These are phyloP conservation scores for Apiospora phragmitis DNA, from an alignment of 2,329 filamentous ascomycete species.

Conservation along the genomic window DNA sequence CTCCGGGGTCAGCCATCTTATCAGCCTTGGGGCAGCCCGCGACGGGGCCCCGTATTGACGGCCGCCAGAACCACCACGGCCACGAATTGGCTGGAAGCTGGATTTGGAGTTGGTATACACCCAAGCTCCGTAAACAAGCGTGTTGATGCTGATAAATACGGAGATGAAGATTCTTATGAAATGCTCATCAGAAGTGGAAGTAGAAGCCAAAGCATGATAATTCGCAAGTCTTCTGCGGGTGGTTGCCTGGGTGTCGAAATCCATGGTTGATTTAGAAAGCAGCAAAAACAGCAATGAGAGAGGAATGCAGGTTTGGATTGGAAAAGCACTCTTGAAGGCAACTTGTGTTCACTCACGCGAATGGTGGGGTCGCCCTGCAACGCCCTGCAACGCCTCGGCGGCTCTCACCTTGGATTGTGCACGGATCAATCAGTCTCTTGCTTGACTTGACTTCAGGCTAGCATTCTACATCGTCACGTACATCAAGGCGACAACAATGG, in stretches of 20 bases:
- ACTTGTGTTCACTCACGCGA: not conserved
- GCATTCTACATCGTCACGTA: not conserved
- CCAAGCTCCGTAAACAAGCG: slow-evolving; percentile 11
- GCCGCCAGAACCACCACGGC: not conserved
- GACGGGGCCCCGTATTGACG: not conserved
- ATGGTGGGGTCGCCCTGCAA: not conserved
- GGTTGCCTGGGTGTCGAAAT: not conserved
- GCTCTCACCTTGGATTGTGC: not conserved
- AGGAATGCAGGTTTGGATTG: not conserved
- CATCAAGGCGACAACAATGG: not conserved
- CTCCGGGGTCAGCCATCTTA: not conserved
- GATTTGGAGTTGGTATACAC: not conserved
- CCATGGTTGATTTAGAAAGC: not conserved
- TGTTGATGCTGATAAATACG: slow-evolving; percentile 12
- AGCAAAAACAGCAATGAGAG: not conserved
- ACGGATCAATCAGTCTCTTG: not conserved
- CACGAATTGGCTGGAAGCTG: not conserved
- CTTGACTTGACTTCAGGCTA: not conserved
- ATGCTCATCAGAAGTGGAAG: not conserved
- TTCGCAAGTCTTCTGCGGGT: not conserved
- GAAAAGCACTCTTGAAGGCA: not conserved
- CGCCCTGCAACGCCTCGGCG: not conserved
- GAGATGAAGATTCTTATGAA: not conserved
- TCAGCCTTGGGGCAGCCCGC: not conserved
- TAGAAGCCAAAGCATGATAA: not conserved